Percentiles rank a stretch among this genome's conserved stretches.
Evolutionary conservation across 2,329 filamentous ascomycete genomes (phyloP).

Genomic region (Colletotrichum spinosum): DNA sequence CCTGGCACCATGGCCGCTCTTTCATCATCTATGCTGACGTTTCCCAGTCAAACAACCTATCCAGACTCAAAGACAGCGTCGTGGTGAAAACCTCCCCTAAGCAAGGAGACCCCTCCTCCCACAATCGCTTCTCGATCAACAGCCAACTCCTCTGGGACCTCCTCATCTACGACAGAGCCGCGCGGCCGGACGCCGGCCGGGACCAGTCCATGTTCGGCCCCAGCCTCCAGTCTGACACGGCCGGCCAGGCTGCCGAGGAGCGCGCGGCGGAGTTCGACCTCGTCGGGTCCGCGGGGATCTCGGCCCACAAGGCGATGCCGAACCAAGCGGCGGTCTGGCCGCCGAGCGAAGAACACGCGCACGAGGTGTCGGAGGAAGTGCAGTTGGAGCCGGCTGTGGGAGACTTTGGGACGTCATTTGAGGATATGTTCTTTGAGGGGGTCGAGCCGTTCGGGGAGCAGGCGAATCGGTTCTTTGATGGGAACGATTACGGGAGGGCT

Average conservation of each 20-base stretch:
- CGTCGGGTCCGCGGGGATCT: conserved; percentile 52
- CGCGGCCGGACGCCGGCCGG: conserved; percentile 38
- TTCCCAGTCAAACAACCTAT: conserved; percentile 42
- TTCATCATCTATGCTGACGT: background rate
- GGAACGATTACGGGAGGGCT: conserved; percentile 49
- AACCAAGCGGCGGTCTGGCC: conserved; percentile 49
- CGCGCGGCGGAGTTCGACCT: conserved; percentile 48
- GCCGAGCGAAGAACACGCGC: conserved; percentile 42
- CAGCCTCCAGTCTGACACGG: conserved; percentile 21
- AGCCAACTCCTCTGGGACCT: conserved; percentile 50
- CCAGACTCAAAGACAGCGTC: conserved; percentile 48
- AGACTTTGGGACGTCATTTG: conserved; percentile 30
- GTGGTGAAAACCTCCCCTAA: conserved; percentile 15
- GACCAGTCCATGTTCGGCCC: conserved; percentile 42
- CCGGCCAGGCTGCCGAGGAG: conserved; percentile 19
- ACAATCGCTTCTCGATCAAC: conserved; percentile 45
- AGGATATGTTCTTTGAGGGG: conserved; percentile 40
- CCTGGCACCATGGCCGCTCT: background rate
- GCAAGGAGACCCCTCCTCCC: background rate
- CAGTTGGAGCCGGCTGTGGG: background rate
- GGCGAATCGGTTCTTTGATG: conserved; percentile 47
- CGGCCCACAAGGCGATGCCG: conserved; percentile 51
- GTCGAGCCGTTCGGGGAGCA: conserved; percentile 38
- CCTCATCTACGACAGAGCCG: conserved; percentile 50
- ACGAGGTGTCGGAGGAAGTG: conserved; percentile 11